phyloP scores from a whole-genome alignment of 2,329 filamentous ascomycete genomes.

The Penicillium sp. region DNA sequence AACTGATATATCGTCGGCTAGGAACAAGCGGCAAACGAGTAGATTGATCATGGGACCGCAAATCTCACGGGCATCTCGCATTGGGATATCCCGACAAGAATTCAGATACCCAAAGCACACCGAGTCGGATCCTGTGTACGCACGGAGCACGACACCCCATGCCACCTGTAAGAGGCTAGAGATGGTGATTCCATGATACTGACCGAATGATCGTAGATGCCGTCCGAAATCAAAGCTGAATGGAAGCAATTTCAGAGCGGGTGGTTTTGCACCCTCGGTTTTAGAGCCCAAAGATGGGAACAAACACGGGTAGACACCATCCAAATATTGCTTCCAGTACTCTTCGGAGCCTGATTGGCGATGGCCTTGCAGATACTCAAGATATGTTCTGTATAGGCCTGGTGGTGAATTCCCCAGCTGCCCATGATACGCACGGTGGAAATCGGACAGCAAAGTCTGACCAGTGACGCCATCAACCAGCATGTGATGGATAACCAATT shows the following conservation, averaged over 20 bases:
- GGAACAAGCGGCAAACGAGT: neutral
- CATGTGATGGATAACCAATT: slow-evolving; percentile 1
- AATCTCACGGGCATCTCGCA: neutral
- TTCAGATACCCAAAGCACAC: slow-evolving; percentile 6
- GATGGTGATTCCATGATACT: neutral
- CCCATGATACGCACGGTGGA: neutral
- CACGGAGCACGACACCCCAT: slow-evolving; percentile 1
- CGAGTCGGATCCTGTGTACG: neutral
- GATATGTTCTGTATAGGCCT: too few relatives aligned
- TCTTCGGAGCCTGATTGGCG: neutral
- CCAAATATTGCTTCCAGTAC: slow-evolving; percentile 7
- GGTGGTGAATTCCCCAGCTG: too few relatives aligned
- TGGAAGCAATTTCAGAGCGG: neutral
- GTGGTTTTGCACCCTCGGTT: too few relatives aligned
- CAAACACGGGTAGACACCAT: slow-evolving; percentile 1
- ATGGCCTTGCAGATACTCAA: neutral
- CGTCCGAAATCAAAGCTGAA: neutral
- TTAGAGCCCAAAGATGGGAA: slow-evolving; percentile 1
- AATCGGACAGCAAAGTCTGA: neutral
- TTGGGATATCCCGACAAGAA: slow-evolving; percentile 4
- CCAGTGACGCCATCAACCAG: neutral
- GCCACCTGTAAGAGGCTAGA: slow-evolving; percentile 1
- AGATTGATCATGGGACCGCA: slow-evolving; percentile 4
- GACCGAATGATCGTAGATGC: neutral
- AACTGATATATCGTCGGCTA: neutral